Evolutionary conservation across 306 rosid genomes (phyloP).

Genomic region (Dalbergia oliveri): DNA sequence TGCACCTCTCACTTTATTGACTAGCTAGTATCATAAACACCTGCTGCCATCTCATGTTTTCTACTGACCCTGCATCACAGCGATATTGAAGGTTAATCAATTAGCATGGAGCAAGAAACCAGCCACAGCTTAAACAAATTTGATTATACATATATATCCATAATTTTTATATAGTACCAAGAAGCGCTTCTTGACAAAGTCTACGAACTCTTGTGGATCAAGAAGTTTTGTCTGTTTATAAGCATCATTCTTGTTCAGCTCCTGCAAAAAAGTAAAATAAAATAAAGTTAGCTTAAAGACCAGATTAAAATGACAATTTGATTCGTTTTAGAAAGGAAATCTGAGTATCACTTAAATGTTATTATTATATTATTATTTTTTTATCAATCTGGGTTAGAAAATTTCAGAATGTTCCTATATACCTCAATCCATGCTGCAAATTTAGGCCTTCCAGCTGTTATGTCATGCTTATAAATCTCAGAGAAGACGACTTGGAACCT

Average conservation of each 20-base stretch:
- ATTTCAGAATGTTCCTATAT: background rate
- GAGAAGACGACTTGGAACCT: slow-evolving; percentile 62
- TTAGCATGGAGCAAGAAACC: background rate
- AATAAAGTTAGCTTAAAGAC: background rate
- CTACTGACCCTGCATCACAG: slow-evolving; percentile 49
- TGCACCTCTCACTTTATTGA: slow-evolving; percentile 11
- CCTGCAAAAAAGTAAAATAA: slow-evolving; percentile 46
- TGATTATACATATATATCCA: background rate
- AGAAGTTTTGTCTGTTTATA: slow-evolving; percentile 65
- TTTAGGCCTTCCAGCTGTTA: slow-evolving; percentile 70
- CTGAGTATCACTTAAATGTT: background rate
- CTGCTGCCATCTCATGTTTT: background rate
- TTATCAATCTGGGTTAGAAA: background rate
- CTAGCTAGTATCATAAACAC: background rate
- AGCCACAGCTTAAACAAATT: background rate
- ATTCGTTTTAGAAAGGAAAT: background rate
- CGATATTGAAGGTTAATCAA: background rate
- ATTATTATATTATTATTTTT: background rate
- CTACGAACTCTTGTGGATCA: slow-evolving; percentile 59
- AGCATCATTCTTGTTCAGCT: slow-evolving; percentile 65
- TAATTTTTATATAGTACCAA: slow-evolving; percentile 44
- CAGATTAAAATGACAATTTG: background rate
- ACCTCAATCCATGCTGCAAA: slow-evolving; percentile 76
- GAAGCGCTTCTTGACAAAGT: slow-evolving; percentile 52
- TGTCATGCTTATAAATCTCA: slow-evolving; percentile 57